A percentile compares a stretch with the other conserved stretches of the same genome.
Conservation (phyloP, 2,329 filamentous ascomycete genomes). For the Ophioceras dolichostomum region DNA sequence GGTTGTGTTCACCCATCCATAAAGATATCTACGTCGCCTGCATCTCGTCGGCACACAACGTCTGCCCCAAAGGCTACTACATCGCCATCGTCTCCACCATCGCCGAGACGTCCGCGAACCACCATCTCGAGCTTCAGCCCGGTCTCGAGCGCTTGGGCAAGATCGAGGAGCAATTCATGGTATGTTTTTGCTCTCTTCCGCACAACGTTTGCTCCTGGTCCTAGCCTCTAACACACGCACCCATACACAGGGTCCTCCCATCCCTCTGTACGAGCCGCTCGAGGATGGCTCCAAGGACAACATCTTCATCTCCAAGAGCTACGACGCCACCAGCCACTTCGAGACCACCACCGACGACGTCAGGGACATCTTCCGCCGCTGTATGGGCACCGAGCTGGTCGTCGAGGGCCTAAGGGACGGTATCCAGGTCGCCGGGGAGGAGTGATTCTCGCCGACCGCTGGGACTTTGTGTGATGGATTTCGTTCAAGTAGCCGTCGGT, state of each 20-base stretch:
- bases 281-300: constrained; percentile 75
- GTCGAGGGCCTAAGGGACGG: constrained; percentile 80
- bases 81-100: constrained; percentile 98
- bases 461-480: no score
- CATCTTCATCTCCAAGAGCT: constrained; percentile 97
- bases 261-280: constrained; percentile 86
- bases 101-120: constrained; percentile 81
- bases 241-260: constrained; percentile 52
- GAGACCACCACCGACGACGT: constrained; percentile 89
- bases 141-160: constrained; percentile 84
- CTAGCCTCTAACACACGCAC: no score
- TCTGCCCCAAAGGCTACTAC: constrained; percentile 98
- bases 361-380: constrained; percentile 80
- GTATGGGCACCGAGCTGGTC: constrained; percentile 71
- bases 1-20: constrained; percentile 2
- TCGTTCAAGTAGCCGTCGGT: no score
- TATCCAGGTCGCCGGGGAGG: constrained; percentile 59
- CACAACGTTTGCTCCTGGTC: no score
- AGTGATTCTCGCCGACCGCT: no score
- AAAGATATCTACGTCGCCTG: constrained; percentile 93
- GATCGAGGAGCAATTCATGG: constrained; percentile 97
- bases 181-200: constrained; percentile 18
- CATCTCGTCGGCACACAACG: constrained; percentile 91
- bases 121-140: constrained; percentile 87
- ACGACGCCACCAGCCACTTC: constrained; percentile 95